These are phyloP conservation scores for Vitis hybrid DNA, from an alignment of 177 flowering plant genomes.

Conservation along the genomic window DNA sequence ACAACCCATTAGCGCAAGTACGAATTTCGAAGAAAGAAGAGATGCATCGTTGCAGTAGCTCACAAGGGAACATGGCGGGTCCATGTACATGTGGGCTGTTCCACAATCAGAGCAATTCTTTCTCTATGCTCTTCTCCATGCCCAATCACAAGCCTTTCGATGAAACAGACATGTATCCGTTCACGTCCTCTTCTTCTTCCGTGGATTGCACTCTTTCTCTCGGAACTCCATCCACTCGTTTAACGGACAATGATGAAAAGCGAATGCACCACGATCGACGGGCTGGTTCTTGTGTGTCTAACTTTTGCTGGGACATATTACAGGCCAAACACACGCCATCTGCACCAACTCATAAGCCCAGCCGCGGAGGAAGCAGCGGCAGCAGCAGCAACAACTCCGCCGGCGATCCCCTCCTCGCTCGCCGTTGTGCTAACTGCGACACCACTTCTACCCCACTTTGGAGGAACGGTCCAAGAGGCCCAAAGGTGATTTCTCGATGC, in stretches of 20 bases:
- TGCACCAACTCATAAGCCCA: slow-evolving; percentile 18
- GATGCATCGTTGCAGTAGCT: slow-evolving; percentile 49
- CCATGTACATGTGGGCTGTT: slow-evolving; percentile 55
- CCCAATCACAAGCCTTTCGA: slow-evolving; percentile 31
- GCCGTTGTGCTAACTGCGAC: slow-evolving; percentile 98
- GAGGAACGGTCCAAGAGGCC: slow-evolving; percentile 98
- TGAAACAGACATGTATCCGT: slow-evolving; percentile 28
- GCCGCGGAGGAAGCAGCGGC: slow-evolving; percentile 23
- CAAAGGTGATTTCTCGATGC: slow-evolving; percentile 56
- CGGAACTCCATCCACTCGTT: slow-evolving; percentile 92
- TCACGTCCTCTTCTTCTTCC: slow-evolving; percentile 36
- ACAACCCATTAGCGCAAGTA: neutral
- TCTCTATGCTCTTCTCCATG: slow-evolving; percentile 57
- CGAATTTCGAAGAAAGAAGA: neutral
- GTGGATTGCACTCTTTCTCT: slow-evolving; percentile 98
- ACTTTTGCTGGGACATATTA: slow-evolving; percentile 68
- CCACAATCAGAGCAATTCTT: slow-evolving; percentile 35
- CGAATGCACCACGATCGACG: slow-evolving; percentile 18
- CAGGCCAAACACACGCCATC: slow-evolving; percentile 32
- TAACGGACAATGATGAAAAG: slow-evolving; percentile 18
- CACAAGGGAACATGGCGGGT: slow-evolving; percentile 41
- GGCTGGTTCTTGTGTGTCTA: slow-evolving; percentile 36
- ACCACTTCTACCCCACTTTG: slow-evolving; percentile 99
- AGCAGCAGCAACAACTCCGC: slow-evolving; percentile 14
- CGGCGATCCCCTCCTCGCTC: slow-evolving; percentile 65